Conservation (phyloP, 2,329 filamentous ascomycete genomes). For the Coniochaeta ligniaria region DNA sequence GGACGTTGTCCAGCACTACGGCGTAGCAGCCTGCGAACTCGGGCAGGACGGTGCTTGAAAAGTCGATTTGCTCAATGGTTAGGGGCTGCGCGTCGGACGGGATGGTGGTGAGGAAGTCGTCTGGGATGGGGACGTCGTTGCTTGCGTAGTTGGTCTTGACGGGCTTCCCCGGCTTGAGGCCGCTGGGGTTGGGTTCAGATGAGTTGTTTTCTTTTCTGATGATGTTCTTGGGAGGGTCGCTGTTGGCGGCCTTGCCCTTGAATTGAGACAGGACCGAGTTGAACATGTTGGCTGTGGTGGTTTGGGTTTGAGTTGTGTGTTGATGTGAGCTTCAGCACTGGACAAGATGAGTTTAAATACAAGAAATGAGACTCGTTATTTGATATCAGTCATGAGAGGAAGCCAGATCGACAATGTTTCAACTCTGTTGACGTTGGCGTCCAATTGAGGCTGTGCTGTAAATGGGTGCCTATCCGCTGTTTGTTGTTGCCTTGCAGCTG, state of each 20-base stretch:
- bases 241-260: neutral
- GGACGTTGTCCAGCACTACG: constrained; percentile 55
- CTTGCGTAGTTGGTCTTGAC: constrained; percentile 22
- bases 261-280: neutral
- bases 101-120: constrained; percentile 35
- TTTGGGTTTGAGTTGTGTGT: neutral
- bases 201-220: neutral
- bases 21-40: constrained; percentile 50
- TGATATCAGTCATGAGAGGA: neutral
- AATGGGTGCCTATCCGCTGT: neutral
- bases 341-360: too few relatives aligned
- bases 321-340: neutral
- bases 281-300: neutral
- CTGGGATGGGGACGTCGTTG: constrained; percentile 28
- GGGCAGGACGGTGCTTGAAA: constrained; percentile 38
- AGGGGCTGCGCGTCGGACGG: constrained; percentile 36
- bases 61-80: constrained; percentile 44
- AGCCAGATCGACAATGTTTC: neutral
- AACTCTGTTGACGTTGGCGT: neutral
- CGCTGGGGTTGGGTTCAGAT: neutral
- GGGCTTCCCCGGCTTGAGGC: constrained; percentile 7
- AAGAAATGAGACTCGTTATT: neutral
- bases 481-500: neutral
- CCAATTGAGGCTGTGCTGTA: neutral
- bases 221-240: neutral